Evolutionary conservation across 2,329 filamentous ascomycete species (phyloP), one percentile per base, ranked within the genome.

Genomic region (Botrytis deweyae): DNA sequence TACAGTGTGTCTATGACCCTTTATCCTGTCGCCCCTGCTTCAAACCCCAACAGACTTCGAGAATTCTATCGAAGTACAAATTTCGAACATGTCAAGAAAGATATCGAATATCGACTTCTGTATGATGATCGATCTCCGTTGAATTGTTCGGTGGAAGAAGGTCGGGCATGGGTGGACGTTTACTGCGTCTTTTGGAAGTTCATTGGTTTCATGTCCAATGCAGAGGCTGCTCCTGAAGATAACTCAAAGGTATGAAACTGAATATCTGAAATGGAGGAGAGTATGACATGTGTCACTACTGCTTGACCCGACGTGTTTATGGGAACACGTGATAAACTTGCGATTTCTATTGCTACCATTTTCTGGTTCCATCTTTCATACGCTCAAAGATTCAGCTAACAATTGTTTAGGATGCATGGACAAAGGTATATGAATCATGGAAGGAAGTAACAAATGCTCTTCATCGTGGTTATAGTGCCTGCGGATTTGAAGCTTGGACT

Each of bases 171-270:
- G 96, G 86, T 91, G 0, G 95, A 97, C 58, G 90, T 98, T 44
- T 97, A 95, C 80, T 85, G 88, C 52, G 86, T 89, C 33, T 97
- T 95, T 81, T 98, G 95, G 94, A 94, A 92, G 79, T 93, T 93
- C 38, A 84, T 92, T 58, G 91, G 90, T 46, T 91, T 93, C 78
- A 88, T 98, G 42, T 83, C 96, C 70, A 88, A 88, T 22, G 88
- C 89, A 18, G 88, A 92, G 74, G 88, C 90, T 74, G 84, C 86
- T 76, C 78, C 74, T 3, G 78, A 77, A 62, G 69, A 74, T 29
- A 78, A 80, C 72, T 70, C 74, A 67, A 80, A 78, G 79, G 80
- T 81, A 74, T 62, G 64, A 25, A 12, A 33, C 29, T 59, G 40
- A n/a, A 25, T 3, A 68, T 42, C 2, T 69, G 9, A 49, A 9